Evolutionary conservation across 2,329 filamentous ascomycete species (phyloP), one percentile per base, ranked within the genome.

Genomic region (Dactylellina sp.): DNA sequence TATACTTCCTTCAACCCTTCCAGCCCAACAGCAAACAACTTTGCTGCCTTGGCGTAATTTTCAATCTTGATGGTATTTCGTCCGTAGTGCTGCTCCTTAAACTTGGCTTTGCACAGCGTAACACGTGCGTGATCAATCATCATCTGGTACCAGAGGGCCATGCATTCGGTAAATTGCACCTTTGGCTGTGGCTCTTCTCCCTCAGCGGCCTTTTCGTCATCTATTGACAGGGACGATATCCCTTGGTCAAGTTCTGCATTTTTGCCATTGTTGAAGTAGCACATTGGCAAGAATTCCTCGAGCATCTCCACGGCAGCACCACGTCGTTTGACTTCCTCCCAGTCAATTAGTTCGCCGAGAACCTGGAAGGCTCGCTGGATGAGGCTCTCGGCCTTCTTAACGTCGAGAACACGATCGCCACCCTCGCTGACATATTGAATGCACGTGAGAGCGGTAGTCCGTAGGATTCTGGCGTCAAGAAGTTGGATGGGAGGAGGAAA

Each of bases 271-370:
- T 56, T 28, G 42, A 72, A 72, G 20, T 72, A 72, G 18, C 68
- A 72, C 68, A 72, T 72, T 0, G 68, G 68, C 16, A 72, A 35
- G 20, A 72, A 72, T 16, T 72, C 68, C 40, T 72, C 68, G n/a
- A 65, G 32, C 68, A 60, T 64, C 24, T 72, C 68, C 22, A 72
- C 68, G 4, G 68, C 68, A 2, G 68, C 60, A 12, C 68, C 68
- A 0, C 37, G 47, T 14, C 39, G 28, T 28, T 72, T 72, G 32
- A 72, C 68, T 50, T 56, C 47, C n/a, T 65, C 60, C 68, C 68
- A 72, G 46, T 72, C 68, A 4, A 72, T 55, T 9, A 72, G 46
- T 39, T 72, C 68, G 14, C 68, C 60, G 18, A 72, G 46, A 3
- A 72, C 68, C 24, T 72, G 68, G 56, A 72, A 72, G 18, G 68